Percentiles rank a stretch among this genome's conserved stretches.
Evolutionary conservation across 1,284 basidiomycete genomes (phyloP).

Genomic region (Sporisorium reilianum): DNA sequence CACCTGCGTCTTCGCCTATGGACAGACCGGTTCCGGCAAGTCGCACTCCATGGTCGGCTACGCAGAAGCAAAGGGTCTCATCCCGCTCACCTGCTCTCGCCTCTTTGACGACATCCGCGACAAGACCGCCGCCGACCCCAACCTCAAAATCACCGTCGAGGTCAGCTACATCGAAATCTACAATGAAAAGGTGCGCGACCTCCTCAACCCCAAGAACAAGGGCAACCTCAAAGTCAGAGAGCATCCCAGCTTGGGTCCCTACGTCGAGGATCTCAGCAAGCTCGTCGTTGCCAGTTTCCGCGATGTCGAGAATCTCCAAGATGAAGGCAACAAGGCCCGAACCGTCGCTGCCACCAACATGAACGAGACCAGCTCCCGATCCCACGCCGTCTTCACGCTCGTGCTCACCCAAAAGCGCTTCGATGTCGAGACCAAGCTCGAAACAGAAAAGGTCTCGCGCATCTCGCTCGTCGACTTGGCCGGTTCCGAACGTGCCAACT

Average conservation of each 20-base stretch:
- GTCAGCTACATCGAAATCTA: slow-evolving; percentile 94
- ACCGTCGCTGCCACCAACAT: slow-evolving; percentile 66
- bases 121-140: slow-evolving; percentile 77
- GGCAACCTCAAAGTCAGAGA: slow-evolving; percentile 96
- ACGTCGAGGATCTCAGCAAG: slow-evolving; percentile 96
- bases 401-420: slow-evolving; percentile 58
- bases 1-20: slow-evolving; percentile 73
- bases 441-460: slow-evolving; percentile 63
- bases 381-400: slow-evolving; percentile 65
- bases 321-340: slow-evolving; percentile 94
- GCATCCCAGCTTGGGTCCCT: slow-evolving; percentile 85
- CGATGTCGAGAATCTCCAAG: slow-evolving; percentile 99
- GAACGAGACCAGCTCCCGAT: slow-evolving; percentile 66
- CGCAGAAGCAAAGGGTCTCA: slow-evolving; percentile 95
- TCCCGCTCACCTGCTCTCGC: slow-evolving; percentile 92
- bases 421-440: slow-evolving; percentile 58
- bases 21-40: slow-evolving; percentile 64
- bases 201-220: slow-evolving; percentile 96
- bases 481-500: slow-evolving; percentile 67
- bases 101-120: slow-evolving; percentile 83
- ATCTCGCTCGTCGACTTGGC: slow-evolving; percentile 66
- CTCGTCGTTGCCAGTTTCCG: slow-evolving; percentile 89
- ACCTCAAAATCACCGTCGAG: slow-evolving; percentile 87
- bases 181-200: slow-evolving; percentile 88
- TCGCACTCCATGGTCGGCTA: slow-evolving; percentile 70